Evolutionary conservation across 345 rosid genomes (phyloP), one percentile per base, ranked within the genome.

Genomic region (Rhizophora apiculata): DNA sequence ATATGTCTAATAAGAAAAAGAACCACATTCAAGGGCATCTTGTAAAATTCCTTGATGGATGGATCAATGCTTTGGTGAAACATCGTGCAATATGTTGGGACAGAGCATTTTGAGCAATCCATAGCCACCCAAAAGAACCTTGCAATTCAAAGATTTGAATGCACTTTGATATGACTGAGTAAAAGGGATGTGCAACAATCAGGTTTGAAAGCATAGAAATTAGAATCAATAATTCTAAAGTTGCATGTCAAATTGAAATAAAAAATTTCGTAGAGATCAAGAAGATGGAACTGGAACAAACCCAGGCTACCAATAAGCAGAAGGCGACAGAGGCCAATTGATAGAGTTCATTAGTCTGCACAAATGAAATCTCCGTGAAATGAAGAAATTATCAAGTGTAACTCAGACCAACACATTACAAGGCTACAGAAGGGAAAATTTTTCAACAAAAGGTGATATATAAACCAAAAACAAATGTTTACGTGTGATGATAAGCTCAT

Each of bases 291-390:
- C 78, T 46, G 70, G 69, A 74, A 66, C 93, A 70, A 76, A 95
- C 99, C 98, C 99, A 95, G 65, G 99, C 99, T 62, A 91, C 95
- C 76, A 95, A 90, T 71, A 95, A 87, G 84, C 97, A 95, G 85
- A 95, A 95, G 19, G 99, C 99, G 55, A 95, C 97, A 3, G 92
- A 71, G 29, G 99, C 99, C 83, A 95, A 82, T 83, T 91, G 99
- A 79, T 95, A 95, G 78, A 95, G 97, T 79, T 95, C 99, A 68
- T 95, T 89, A 64, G 97, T 95, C 97, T 94, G 90, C 74, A 77
- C 46, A 78, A 82, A 68, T 69, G 65, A 76, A 72, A 78, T 52
- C 29, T 69, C 18, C 52, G 71, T 77, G 65, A 62, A 54, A 62
- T 6, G 30, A 58, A 53, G 46, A 62, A 63, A 20, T 18, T 22